Conservation (phyloP, 2,329 filamentous ascomycete genomes). For the Colletotrichum lupini region DNA sequence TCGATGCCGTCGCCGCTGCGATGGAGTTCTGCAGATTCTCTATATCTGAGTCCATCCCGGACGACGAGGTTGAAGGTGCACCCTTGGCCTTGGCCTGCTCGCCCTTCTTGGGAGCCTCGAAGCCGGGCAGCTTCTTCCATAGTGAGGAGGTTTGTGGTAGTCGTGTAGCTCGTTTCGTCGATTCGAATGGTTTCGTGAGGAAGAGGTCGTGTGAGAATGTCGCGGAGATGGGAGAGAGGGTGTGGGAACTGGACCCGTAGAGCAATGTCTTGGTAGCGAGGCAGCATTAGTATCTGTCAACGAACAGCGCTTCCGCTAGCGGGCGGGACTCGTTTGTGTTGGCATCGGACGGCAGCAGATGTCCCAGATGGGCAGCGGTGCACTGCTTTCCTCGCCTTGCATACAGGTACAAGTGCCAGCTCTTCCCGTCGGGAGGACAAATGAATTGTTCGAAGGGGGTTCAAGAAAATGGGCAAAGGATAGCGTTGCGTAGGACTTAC, state of each 20-base stretch:
- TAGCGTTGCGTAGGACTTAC: conserved; percentile 56
- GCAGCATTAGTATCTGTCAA: conserved; percentile 19
- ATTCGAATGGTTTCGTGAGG: conserved; percentile 62
- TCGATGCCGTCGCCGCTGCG: conserved; percentile 56
- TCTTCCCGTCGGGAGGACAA: conserved; percentile 22
- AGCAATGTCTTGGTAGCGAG: conserved; percentile 58
- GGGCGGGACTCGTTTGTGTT: not conserved
- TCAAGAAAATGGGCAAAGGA: not conserved
- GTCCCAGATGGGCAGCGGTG: conserved; percentile 11
- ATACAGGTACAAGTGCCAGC: not conserved
- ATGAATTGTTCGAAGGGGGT: conserved; percentile 1
- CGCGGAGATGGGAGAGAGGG: conserved; percentile 56
- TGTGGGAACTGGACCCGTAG: conserved; percentile 63
- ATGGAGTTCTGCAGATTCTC: conserved; percentile 60
- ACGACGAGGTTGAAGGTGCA: conserved; percentile 47
- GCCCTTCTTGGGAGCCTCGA: conserved; percentile 44
- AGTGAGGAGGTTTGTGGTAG: conserved; percentile 64
- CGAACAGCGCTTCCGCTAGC: not conserved
- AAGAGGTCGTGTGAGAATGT: conserved; percentile 67
- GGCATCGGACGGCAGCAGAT: not conserved
- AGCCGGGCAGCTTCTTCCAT: conserved; percentile 49
- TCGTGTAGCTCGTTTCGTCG: conserved; percentile 57
- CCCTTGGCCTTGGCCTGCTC: conserved; percentile 44
- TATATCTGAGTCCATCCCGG: conserved; percentile 61
- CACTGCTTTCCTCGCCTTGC: conserved; percentile 21